A percentile compares a stretch with the other conserved stretches of the same genome.
phyloP scores from a whole-genome alignment of 345 rosid genomes.

The Passiflora organensis region DNA sequence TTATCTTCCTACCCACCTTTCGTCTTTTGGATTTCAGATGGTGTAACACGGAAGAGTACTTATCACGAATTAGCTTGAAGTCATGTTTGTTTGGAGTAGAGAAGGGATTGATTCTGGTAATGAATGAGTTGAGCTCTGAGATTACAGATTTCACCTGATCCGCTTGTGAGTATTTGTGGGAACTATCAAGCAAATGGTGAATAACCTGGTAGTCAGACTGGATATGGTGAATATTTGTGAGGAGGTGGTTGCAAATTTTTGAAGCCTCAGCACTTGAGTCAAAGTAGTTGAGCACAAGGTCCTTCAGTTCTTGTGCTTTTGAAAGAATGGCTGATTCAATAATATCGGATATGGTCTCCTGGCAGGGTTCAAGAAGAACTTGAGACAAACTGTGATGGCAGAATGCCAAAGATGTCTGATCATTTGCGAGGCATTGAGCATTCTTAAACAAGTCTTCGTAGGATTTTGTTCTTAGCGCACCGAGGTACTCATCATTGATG shows the following conservation, averaged over 20 bases:
- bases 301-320: conserved; percentile 27
- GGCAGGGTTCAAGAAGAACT: conserved; percentile 37
- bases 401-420: conserved; percentile 18
- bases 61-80: conserved; percentile 27
- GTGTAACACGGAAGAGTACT: conserved; percentile 16
- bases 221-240: conserved; percentile 23
- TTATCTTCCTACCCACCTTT: conserved; percentile 26
- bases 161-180: conserved; percentile 10
- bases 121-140: conserved; percentile 19
- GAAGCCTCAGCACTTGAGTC: conserved; percentile 43
- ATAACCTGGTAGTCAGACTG: conserved; percentile 15
- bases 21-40: conserved; percentile 29
- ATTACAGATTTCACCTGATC: conserved; percentile 4
- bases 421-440: conserved; percentile 29
- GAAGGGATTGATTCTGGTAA: conserved; percentile 23
- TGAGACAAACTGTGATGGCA: conserved; percentile 19
- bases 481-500: conserved; percentile 35
- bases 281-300: conserved; percentile 30
- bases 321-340: conserved; percentile 29
- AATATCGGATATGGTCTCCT: conserved; percentile 28
- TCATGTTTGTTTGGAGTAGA: conserved; percentile 24
- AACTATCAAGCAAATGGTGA: conserved; percentile 20
- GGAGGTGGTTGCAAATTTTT: conserved; percentile 31
- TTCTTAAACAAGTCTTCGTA: conserved; percentile 32
- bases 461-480: conserved; percentile 43